phyloP scores from a whole-genome alignment of 2,329 filamentous ascomycete genomes.

The Nemania bipapillata region DNA sequence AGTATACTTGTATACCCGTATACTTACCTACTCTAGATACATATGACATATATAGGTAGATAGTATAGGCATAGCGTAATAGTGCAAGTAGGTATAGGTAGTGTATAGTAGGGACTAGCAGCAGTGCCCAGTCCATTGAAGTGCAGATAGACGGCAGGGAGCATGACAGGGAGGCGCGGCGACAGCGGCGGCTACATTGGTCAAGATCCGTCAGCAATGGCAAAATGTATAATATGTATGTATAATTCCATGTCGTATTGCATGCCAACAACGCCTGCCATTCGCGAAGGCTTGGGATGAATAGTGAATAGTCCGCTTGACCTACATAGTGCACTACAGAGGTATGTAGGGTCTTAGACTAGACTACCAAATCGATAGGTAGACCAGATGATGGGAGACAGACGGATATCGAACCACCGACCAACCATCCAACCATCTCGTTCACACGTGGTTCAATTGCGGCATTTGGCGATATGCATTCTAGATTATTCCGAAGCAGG shows the following conservation, averaged over 20 bases:
- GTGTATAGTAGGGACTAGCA: no score
- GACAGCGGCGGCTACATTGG: constrained; percentile 29
- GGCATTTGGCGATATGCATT: constrained; percentile 34
- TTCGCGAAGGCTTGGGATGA: constrained; percentile 15
- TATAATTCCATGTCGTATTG: constrained; percentile 22
- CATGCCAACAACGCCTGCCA: constrained; percentile 20
- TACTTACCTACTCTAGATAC: no score
- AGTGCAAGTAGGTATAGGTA: no score
- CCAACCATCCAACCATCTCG: constrained; percentile 24
- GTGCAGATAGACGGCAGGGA: not conserved
- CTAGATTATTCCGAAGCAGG: constrained; percentile 29
- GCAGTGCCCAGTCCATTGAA: not conserved
- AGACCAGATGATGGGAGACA: constrained; percentile 1
- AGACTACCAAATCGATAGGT: not conserved
- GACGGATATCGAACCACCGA: constrained; percentile 36
- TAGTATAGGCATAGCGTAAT: no score
- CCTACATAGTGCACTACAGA: no score
- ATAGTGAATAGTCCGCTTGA: not conserved
- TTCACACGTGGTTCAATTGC: constrained; percentile 37
- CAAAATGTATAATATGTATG: not conserved
- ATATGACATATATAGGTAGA: no score
- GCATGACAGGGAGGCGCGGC: not conserved
- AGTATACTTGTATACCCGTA: no score
- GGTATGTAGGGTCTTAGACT: not conserved
- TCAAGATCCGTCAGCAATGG: constrained; percentile 13